Evolutionary conservation across 345 rosid species (phyloP), one percentile per base, ranked within the genome.

Genomic region (Salix caprea): DNA sequence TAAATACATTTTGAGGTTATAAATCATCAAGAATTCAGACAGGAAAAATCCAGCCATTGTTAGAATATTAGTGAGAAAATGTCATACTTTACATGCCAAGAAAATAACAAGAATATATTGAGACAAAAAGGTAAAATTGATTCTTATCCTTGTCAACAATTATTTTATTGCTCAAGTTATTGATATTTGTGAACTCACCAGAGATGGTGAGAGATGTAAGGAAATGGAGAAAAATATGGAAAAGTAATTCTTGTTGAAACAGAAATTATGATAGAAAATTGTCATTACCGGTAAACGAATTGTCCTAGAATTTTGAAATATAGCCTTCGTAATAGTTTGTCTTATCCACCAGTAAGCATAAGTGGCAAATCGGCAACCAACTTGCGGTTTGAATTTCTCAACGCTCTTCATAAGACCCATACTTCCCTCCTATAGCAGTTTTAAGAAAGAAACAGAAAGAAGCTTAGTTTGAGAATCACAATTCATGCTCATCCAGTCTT

Each of bases 341-440:
- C 97, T 89, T 79, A 95, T 87, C 99, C 99, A 93, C 97, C 96
- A 95, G 85, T 87, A 93, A 66, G 99, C 96, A 60, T 91, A 95
- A 67, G 94, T 86, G 36, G 91, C 89, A 74, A 95, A 93, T 76
- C 97, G 86, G 82, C 96, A 93, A 69, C 94, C 97, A 0, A 79
- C 89, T 81, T 89, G 90, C 0, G 97, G 96, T 81, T 93, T 90
- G 90, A 90, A 95, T 88, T 87, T 91, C 85, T 88, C 91, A 40
- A 95, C 81, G 80, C 97, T 91, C 85, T 83, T 93, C 93, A 93
- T 88, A 73, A 95, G 96, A 26, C 99, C 99, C 88, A 88, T 81
- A 73, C 96, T 90, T 82, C 97, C 97, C 82, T 83, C 96, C 99
- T 93, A 77, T 42, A 77, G 26, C 66, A 80, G 65, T 44, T 67